Evolutionary conservation across 176 grass and related monocot genomes (phyloP).

Genomic region (Rhynchospora tenuis): DNA sequence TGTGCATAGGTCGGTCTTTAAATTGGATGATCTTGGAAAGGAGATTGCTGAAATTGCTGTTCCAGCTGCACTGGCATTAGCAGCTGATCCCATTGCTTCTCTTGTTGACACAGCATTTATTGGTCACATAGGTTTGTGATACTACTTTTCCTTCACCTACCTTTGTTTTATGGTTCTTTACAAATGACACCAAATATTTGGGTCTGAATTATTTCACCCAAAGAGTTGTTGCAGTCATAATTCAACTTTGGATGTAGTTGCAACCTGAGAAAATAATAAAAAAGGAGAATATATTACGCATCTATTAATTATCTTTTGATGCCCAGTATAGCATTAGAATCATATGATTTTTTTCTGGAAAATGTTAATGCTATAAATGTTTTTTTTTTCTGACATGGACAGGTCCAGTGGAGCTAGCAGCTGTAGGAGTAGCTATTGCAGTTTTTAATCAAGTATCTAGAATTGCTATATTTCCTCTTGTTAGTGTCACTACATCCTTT

Average conservation of each 20-base stretch:
- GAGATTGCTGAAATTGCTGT: conserved; percentile 41
- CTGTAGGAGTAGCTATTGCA: conserved; percentile 81
- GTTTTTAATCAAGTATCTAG: conserved; percentile 89
- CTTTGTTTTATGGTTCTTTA: not conserved
- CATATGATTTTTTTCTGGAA: not conserved
- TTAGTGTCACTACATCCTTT: conserved; percentile 94
- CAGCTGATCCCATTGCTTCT: conserved; percentile 46
- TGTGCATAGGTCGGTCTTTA: conserved; percentile 34
- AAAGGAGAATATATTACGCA: not conserved
- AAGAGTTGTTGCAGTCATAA: not conserved
- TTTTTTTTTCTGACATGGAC: conserved; percentile 19
- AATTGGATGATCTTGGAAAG: conserved; percentile 46
- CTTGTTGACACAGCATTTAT: conserved; percentile 49
- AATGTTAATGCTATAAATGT: not conserved
- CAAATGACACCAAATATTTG: not conserved
- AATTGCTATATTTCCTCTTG: conserved; percentile 84
- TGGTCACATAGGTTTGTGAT: conserved; percentile 43
- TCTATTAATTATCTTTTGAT: not conserved
- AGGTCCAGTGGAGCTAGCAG: conserved; percentile 83
- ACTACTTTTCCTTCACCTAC: not conserved
- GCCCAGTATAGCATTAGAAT: not conserved
- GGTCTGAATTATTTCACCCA: not conserved
- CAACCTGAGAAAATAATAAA: not conserved
- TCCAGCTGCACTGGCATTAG: conserved; percentile 39
- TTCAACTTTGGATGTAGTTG: not conserved